Evolutionary conservation across 148 eudicot species (phyloP).

Genomic region (Vaccinium corymbosum): DNA sequence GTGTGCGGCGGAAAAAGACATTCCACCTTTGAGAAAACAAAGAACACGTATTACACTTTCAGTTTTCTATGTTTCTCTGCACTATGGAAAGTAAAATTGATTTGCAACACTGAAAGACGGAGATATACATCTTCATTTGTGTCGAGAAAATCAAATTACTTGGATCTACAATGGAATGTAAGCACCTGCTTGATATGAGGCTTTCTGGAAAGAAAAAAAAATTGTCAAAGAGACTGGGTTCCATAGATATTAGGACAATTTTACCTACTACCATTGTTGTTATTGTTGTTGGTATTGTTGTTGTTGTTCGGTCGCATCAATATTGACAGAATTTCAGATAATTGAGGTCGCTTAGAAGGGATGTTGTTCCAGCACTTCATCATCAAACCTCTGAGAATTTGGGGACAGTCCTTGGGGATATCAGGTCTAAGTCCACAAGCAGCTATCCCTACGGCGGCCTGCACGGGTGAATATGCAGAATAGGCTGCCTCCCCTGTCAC

Average conservation of each 20-base stretch:
- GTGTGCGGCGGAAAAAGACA: neutral
- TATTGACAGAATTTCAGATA: slow-evolving; percentile 59
- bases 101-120: slow-evolving; percentile 3
- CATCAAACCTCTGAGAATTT: slow-evolving; percentile 58
- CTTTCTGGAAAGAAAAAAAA: slow-evolving; percentile 14
- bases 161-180: slow-evolving; percentile 26
- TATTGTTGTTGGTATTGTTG: slow-evolving; percentile 29
- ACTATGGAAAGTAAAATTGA: slow-evolving; percentile 1
- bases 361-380: slow-evolving; percentile 74
- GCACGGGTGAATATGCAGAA: slow-evolving; percentile 89
- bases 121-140: slow-evolving; percentile 28
- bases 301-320: slow-evolving; percentile 42
- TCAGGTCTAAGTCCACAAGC: slow-evolving; percentile 98
- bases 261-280: slow-evolving; percentile 41
- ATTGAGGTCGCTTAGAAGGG: slow-evolving; percentile 83
- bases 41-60: neutral
- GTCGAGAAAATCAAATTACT: slow-evolving; percentile 16
- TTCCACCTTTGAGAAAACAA: slow-evolving; percentile 12
- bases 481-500: slow-evolving; percentile 85
- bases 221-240: neutral
- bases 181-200: slow-evolving; percentile 18
- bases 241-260: neutral
- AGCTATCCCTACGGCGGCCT: slow-evolving; percentile 94
- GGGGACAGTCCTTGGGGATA: slow-evolving; percentile 90
- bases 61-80: slow-evolving; percentile 13